Conservation (phyloP, 257 asterid species). For the Hygrophila difformis region DNA sequence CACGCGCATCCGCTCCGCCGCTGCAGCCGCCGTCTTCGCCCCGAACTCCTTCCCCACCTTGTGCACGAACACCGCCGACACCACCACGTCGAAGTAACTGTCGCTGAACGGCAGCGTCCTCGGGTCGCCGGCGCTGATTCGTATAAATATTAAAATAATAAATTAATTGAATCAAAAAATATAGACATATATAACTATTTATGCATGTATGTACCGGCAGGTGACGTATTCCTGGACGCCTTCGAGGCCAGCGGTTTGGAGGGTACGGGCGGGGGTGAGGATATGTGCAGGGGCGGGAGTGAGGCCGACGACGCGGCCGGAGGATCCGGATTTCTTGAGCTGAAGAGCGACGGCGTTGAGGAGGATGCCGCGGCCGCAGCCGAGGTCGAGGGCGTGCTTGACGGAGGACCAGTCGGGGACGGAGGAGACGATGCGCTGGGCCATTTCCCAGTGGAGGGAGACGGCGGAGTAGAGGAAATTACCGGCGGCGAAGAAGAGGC, state of each 20-base stretch:
- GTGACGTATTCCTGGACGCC: constrained; percentile 96
- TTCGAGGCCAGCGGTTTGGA: constrained; percentile 69
- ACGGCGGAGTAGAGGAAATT: constrained; percentile 86
- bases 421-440: constrained; percentile 78
- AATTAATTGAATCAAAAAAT: neutral
- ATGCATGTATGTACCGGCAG: constrained; percentile 69
- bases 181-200: too few relatives aligned
- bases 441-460: constrained; percentile 83
- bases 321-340: constrained; percentile 84
- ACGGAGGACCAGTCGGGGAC: constrained; percentile 87
- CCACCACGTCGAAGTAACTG: constrained; percentile 85
- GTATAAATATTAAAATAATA: too few relatives aligned
- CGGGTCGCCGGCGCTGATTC: constrained; percentile 71
- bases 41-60: constrained; percentile 88
- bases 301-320: constrained; percentile 91
- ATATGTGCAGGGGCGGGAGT: constrained; percentile 36
- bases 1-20: constrained; percentile 83
- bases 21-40: constrained; percentile 68
- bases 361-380: constrained; percentile 90
- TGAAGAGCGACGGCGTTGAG: constrained; percentile 87
- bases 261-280: constrained; percentile 41
- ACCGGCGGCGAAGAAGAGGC: constrained; percentile 76
- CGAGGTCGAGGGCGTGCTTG: constrained; percentile 80
- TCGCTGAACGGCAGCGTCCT: constrained; percentile 73
- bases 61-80: constrained; percentile 86